Base-by-base conservation (phyloP, 2,329 filamentous ascomycete species). In the Tolypocladium endophyticum region DNA sequence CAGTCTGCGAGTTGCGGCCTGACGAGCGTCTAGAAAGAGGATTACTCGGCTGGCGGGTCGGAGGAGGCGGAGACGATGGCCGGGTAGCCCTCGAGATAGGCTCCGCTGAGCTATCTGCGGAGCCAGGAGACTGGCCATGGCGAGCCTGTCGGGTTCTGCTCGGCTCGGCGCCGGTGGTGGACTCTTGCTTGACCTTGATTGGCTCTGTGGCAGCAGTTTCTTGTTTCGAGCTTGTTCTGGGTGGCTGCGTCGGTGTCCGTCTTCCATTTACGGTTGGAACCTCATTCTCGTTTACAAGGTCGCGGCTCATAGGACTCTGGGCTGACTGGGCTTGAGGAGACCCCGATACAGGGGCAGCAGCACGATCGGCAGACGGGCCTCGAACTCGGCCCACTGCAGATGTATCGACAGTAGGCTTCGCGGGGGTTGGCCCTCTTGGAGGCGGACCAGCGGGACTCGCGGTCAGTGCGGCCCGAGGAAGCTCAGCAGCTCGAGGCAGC, bases 71-170 rank as follows among this genome's bases (percentile, higher is more conserved):
- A 11, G 85, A 87, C 5, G 80, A 72, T 20, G 82, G 77, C 8
- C 83, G 77, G 43, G 65, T 70, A 61, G 70, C 75, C 66, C 77
- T 77, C 39, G 83, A 70, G 1, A 75, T 72, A 4, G 80, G 77
- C 63, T 90, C 87, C 33, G 81, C 81, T 2, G 81, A 82, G 66
- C 83, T 89, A 64, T 94, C 90, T 16, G 89, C 76, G 0, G 88
- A 88, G 35, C 81, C 81, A 68, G 87, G 86, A 41, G 81, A 78
- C 23, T 84, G 80, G 33, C 57, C 64, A 58, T 71, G 70, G n/a
- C 65, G 69, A 36, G 56, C 55, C 25, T 62, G 71, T 56, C 73
- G 73, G 30, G 65, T 65, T 61, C 73, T 81, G n/a, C 66, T 56
- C 1, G 65, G 30, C 18, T 71, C 68, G 14, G 63, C 62, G 41